Percentiles rank a stretch among this genome's conserved stretches.
Conservation (phyloP, 176 grass and related monocot genomes). For the Triticum aestivum region DNA sequence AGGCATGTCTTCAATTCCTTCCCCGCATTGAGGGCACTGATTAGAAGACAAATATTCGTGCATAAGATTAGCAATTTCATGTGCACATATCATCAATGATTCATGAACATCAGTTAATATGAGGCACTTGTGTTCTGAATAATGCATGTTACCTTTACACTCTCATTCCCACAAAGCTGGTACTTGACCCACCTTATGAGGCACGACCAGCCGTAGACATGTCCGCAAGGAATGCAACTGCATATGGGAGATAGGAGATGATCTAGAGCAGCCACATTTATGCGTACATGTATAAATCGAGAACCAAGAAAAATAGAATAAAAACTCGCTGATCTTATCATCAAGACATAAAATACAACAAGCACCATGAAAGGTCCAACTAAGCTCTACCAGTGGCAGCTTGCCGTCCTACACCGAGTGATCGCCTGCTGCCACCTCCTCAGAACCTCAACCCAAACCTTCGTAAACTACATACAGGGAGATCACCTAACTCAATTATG, state of each 20-base stretch:
- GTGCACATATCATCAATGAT: not conserved
- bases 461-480: no score
- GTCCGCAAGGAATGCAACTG: slow-evolving; percentile 4
- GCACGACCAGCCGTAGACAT: not conserved
- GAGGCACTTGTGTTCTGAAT: not conserved
- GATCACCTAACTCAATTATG: no score
- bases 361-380: no score
- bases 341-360: no score
- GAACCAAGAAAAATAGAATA: no score
- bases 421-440: no score
- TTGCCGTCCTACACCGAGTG: no score
- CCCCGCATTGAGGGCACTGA: slow-evolving; percentile 62
- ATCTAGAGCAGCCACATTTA: no score
- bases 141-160: not conserved
- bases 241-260: not conserved
- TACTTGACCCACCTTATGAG: not conserved
- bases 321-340: no score
- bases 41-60: not conserved
- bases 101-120: not conserved
- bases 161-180: not conserved
- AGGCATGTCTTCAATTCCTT: slow-evolving; percentile 30
- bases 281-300: no score
- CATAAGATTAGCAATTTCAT: not conserved
- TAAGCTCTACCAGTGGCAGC: no score
- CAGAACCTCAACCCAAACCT: no score